Base-by-base conservation (phyloP, 2,329 filamentous ascomycete genomes). In the Ophiocordyceps polyrhachis-furcata region DNA sequence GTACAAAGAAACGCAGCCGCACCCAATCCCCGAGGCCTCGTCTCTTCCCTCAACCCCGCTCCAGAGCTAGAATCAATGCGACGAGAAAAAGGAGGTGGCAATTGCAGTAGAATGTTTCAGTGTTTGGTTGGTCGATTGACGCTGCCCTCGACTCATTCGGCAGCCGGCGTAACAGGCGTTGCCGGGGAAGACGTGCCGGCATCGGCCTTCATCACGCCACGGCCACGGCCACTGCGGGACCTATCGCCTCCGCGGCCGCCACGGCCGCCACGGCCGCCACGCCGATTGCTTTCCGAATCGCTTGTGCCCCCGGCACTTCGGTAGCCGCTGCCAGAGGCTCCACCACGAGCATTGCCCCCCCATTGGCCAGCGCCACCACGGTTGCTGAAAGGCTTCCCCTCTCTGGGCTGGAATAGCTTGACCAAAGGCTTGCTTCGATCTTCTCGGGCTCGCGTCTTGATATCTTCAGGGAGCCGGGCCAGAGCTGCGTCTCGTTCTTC, bases 401-500 rank as follows among this genome's bases (percentile, higher is more conserved):
- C 73, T 52, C 75, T 77, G 42, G 82, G 79, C 56, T 83, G 76
- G 65, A 87, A 94, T 56, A 87, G 75, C 67, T 87, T 87, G 48
- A 93, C 79, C 46, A 85, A 74, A 14, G 86, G 84, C 63, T 82
- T 83, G 50, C 80, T 81, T 49, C 83, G 78, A 50, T 86, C 82
- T 54, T 81, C 80, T 29, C 76, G 72, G 38, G 73, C 73, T 50
- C 76, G 73, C 50, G 78, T 83, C 70, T 88, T 89, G 54, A 81
- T 71, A 40, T 91, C 84, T 14, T 79, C 72, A 5, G 85, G 75
- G 47, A 93, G 71, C 50, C 78, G 79, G 40, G 78, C 74, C 56
- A 94, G 72, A 31, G 87, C 85, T 31, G 73, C 76, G 54, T 88
- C 83, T 56, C 89, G 84, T 43, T 93, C 84, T 52, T 93, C 82